Evolutionary conservation across 192 early-diverging fungal genomes (phyloP).

Genomic region (Mortierella antarctica): DNA sequence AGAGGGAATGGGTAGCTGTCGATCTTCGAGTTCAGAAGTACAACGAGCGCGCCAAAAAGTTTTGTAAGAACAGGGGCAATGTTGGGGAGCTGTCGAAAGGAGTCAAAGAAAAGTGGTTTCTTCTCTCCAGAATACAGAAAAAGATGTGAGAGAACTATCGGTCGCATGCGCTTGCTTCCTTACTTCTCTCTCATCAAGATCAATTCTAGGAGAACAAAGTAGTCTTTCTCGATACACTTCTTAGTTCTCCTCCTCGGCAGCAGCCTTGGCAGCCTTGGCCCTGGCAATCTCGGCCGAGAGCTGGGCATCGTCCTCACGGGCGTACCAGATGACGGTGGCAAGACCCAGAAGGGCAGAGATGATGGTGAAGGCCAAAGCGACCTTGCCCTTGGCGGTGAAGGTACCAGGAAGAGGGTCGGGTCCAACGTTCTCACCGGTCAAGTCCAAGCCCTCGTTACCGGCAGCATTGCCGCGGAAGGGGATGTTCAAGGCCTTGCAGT

Average conservation of each 20-base stretch:
- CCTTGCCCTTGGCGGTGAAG: conserved; percentile 76
- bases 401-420: conserved; percentile 63
- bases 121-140: not conserved
- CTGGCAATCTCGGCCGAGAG: conserved; percentile 35
- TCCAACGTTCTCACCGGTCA: conserved; percentile 66
- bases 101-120: not conserved
- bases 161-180: conserved; percentile 47
- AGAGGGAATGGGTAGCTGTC: conserved; percentile 14
- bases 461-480: conserved; percentile 76
- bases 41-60: not conserved
- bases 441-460: conserved; percentile 74
- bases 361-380: conserved; percentile 76
- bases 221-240: not conserved
- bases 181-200: not conserved
- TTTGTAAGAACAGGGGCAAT: not conserved
- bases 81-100: not conserved
- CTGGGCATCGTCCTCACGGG: conserved; percentile 50
- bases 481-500: conserved; percentile 71
- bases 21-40: not conserved
- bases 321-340: conserved; percentile 81
- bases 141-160: conserved; percentile 1
- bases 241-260: conserved; percentile 36
- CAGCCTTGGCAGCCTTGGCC: conserved; percentile 34
- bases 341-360: conserved; percentile 81
- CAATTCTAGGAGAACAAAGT: not conserved